These are phyloP conservation scores for Thinopyrum elongatum DNA, from an alignment of 176 grass and related monocot genomes.

Conservation along the genomic window DNA sequence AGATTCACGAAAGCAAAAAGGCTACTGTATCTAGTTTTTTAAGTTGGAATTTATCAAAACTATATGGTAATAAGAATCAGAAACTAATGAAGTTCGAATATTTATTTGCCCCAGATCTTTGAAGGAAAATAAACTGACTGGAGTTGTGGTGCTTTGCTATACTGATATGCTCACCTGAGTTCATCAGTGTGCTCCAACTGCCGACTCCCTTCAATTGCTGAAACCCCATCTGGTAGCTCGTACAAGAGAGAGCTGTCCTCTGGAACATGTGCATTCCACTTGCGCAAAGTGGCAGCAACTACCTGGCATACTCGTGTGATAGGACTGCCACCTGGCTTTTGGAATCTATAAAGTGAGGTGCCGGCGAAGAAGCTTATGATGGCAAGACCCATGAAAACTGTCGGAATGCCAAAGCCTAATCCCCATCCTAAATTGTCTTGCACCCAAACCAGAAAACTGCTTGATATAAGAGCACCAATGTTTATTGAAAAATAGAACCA, in stretches of 20 bases:
- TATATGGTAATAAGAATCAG: background rate
- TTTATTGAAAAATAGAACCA: conserved; percentile 96
- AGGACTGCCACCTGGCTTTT: conserved; percentile 91
- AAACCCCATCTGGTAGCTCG: conserved; percentile 63
- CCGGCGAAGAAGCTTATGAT: conserved; percentile 87
- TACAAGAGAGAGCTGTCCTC: conserved; percentile 60
- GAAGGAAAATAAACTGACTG: background rate
- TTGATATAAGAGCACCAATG: conserved; percentile 89
- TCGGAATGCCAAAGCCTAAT: conserved; percentile 79
- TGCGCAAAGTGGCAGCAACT: conserved; percentile 64
- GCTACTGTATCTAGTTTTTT: background rate
- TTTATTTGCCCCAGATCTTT: background rate
- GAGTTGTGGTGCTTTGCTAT: background rate
- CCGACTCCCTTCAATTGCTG: conserved; percentile 82
- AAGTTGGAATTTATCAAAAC: background rate
- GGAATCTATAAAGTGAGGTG: conserved; percentile 77
- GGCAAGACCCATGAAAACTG: conserved; percentile 83
- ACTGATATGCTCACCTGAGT: conserved; percentile 41
- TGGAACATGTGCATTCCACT: conserved; percentile 58
- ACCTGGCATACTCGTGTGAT: conserved; percentile 77
- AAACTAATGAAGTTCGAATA: background rate
- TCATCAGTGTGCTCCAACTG: conserved; percentile 78
- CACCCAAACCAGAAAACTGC: conserved; percentile 89
- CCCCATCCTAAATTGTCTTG: conserved; percentile 96
- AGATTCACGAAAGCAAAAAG: background rate